Conservation (phyloP, 352 stramenopile species). For the Blastocystis sp. region DNA sequence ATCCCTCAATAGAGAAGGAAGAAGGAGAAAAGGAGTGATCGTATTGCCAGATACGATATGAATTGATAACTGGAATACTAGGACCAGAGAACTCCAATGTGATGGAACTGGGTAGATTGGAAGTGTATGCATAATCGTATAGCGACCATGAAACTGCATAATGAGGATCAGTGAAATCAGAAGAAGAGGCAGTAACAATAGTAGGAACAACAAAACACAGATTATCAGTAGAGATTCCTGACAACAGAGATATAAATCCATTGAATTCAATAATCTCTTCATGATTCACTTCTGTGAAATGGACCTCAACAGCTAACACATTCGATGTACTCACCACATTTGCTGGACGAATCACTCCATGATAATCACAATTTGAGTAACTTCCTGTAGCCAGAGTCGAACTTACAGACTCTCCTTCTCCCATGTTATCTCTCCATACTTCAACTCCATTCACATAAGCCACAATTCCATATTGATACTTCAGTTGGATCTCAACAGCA, state of each 20-base stretch:
- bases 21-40: no score
- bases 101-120: no score
- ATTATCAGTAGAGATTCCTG: not conserved
- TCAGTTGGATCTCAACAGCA: not conserved
- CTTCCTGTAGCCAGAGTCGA: not conserved
- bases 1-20: no score
- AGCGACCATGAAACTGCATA: not conserved
- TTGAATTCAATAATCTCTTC: not conserved
- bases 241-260: not conserved
- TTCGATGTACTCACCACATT: not conserved
- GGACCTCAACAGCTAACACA: constrained; percentile 16
- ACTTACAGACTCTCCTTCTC: not conserved
- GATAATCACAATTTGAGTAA: not conserved
- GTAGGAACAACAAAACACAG: not conserved
- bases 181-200: not conserved
- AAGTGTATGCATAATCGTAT: not conserved
- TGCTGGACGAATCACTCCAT: not conserved
- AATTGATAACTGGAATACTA: no score
- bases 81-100: no score
- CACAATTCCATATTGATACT: constrained; percentile 33
- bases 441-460: constrained; percentile 52
- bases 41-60: no score
- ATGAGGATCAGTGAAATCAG: not conserved
- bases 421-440: constrained; percentile 42
- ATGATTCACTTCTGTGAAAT: not conserved